Conservation (phyloP, 164 flowering plant species). For the Nymphaea colorata region DNA sequence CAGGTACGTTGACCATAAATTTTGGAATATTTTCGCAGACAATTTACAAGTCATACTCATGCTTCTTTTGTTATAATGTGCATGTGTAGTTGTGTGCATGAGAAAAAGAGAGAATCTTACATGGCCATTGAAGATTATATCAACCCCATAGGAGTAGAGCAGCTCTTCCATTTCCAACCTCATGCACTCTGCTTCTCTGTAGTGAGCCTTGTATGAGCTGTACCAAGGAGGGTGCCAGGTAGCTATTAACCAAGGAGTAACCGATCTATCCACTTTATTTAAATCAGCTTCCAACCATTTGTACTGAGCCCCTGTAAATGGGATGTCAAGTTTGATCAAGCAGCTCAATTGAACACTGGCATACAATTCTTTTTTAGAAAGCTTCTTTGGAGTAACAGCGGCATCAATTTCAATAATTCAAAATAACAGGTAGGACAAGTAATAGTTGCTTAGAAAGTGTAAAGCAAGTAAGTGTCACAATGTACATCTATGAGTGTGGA, state of each 20-base stretch:
- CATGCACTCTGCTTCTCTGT: slow-evolving; percentile 95
- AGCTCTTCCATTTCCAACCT: slow-evolving; percentile 75
- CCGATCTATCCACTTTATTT: slow-evolving; percentile 53
- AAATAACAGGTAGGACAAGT: background rate
- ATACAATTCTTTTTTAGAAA: no score
- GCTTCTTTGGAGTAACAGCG: no score
- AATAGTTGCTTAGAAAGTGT: no score
- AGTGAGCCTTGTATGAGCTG: slow-evolving; percentile 66
- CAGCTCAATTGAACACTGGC: background rate
- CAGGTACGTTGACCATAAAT: no score
- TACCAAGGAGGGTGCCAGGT: slow-evolving; percentile 97
- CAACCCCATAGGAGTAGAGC: slow-evolving; percentile 64
- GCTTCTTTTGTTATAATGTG: no score
- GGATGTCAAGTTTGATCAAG: background rate
- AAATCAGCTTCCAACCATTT: slow-evolving; percentile 75
- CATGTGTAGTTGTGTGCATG: no score
- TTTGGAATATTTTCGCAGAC: no score
- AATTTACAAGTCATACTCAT: no score
- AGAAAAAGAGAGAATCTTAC: slow-evolving; percentile 29
- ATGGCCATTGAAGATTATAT: slow-evolving; percentile 86
- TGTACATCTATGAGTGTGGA: no score
- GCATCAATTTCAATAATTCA: background rate
- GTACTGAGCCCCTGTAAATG: slow-evolving; percentile 50
- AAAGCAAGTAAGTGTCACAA: no score
- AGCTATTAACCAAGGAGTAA: slow-evolving; percentile 92